These are phyloP conservation scores for Herpetomonas samuelpessoai DNA, from an alignment of 208 protist species.

Conservation along the genomic window DNA sequence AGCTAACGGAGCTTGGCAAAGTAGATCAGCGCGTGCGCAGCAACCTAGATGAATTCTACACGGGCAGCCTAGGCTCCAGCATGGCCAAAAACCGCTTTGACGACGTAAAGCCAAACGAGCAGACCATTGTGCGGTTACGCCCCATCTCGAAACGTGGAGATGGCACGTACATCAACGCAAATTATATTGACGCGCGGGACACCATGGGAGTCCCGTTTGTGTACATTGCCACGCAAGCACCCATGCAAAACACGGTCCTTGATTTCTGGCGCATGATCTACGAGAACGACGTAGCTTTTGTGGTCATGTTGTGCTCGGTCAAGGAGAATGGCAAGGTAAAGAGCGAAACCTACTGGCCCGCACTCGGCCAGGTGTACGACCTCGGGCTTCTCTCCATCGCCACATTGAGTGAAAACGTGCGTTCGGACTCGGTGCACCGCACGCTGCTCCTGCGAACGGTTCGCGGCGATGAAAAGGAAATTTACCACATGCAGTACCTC, in stretches of 20 bases:
- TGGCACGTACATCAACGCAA: conserved; percentile 88
- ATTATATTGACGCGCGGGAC: conserved; percentile 73
- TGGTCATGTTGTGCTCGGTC: conserved; percentile 81
- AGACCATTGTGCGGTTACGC: conserved; percentile 49
- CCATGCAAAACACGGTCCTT: conserved; percentile 68
- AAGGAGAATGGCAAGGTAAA: conserved; percentile 76
- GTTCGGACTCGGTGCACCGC: conserved; percentile 50
- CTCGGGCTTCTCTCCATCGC: conserved; percentile 48
- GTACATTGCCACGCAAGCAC: conserved; percentile 92
- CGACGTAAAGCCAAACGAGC: conserved; percentile 70
- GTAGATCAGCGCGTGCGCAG: conserved; percentile 57
- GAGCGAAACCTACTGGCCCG: conserved; percentile 83
- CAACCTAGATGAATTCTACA: conserved; percentile 77
- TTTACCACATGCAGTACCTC: conserved; percentile 82
- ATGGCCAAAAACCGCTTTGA: conserved; percentile 74
- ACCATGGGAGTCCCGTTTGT: conserved; percentile 69
- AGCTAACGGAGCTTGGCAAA: conserved; percentile 45
- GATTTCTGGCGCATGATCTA: conserved; percentile 93
- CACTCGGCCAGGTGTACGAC: conserved; percentile 31
- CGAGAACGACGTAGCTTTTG: conserved; percentile 70
- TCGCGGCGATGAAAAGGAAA: conserved; percentile 45
- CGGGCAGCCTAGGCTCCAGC: conserved; percentile 52
- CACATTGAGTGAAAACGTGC: conserved; percentile 34
- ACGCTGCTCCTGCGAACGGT: conserved; percentile 42
- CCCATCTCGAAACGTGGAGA: conserved; percentile 22